Evolutionary conservation across 192 early-diverging fungal genomes (phyloP), one percentile per base, ranked within the genome.

Genomic region (Oehlia diaphana): DNA sequence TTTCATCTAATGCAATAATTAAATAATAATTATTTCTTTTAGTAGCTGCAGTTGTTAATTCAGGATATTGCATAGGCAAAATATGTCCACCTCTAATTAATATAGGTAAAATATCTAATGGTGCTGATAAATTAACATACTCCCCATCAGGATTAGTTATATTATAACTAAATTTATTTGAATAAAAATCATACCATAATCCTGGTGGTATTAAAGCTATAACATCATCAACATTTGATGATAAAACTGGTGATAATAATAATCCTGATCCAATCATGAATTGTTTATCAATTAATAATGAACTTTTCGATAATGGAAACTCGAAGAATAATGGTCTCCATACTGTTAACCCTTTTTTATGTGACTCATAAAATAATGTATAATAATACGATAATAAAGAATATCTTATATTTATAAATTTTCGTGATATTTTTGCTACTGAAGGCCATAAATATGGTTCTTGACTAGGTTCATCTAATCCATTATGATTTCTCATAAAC

Each of bases 101-200:
- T 69, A 93, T 84, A 14, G 91, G 89, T 44, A 93, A 83, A 7
- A 89, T 83, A 19, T 89, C 87, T 31, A 86, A 73, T 0, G 85
- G 85, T 1, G 88, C 84, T 2, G 26, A 14, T 28, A 72, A 31
- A 31, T 72, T 26, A 28, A 26, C n/a, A 31, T 31, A 28, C 14
- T 26, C 31, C 10, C 71, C 71, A 37, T 83, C 84, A 21, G 3
- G 7, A 10, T 64, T 37, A 31, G n/a, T 33, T 7, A 53, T 21
- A 26, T 72, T 37, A 50, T 13, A 72, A 14, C 26, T 33, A 14
- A 72, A 33, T 12, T 47, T 50, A 23, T 72, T 10, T 4, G 67
- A 84, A 75, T 87, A 87, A 82, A 87, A 88, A 80, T 92, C 87
- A 75, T 92, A 93, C 92, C 92, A 93, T 0, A 82, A 66, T 14